Base-by-base conservation (phyloP, 202 grass and related monocot species). In the Carex arenaria region DNA sequence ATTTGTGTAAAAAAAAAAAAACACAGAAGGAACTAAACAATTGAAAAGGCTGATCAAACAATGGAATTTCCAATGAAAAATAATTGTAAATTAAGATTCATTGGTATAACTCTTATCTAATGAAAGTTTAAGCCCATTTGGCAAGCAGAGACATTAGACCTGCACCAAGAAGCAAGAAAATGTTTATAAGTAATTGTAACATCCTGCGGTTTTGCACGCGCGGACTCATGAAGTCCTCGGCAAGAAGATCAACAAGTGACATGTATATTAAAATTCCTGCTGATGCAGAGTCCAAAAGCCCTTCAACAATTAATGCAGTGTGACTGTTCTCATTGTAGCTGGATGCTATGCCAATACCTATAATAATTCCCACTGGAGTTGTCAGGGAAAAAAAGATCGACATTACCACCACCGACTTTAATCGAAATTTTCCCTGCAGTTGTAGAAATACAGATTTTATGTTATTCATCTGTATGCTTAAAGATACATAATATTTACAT, bases 141-240 rank as follows among this genome's bases (percentile, higher is more conserved):
- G 94, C 94, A 14, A 94, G 83, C 82, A 97, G 49, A 83, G 94
- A 92, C 94, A 97, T 94, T 20, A 94, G 67, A 0, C 88, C 92
- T 4, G 92, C 87, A 1, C 90, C 94, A 10, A 82, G 1, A 3
- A 97, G 84, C 61, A 97, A 74, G 79, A 84, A 85, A 1, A 80
- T n/a, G 34, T 88, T 83, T 47, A 94, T 78, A 5, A 17, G 20
- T 3, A 92, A 61, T 55, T 97, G 94, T n/a, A 94, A 75, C 61
- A 61, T 88, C 0, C 83, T 76, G 10, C 60, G 18, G 77, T 80
- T 90, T 70, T 92, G 91, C 14, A 97, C 94, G 26, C 56, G 93
- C 2, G 90, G 88, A 80, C 88, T 90, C 85, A 86, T 90, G 42
- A 97, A 94, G 56, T 97, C 94, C 68, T 84, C 90, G 0, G 92